Evolutionary conservation across 164 flowering plant species (phyloP).

Genomic region (Saururus chinensis): DNA sequence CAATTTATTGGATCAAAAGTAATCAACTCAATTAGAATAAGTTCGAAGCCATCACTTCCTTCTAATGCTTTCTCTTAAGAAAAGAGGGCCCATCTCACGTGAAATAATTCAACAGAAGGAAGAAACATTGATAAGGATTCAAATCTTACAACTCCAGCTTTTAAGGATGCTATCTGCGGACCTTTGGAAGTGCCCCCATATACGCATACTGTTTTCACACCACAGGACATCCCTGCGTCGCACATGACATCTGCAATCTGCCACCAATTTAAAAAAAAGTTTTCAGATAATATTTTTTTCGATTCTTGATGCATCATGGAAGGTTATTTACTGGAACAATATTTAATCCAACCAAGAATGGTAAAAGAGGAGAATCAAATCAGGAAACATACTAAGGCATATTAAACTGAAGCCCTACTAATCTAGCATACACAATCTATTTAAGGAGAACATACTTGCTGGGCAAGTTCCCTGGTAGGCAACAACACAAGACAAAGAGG

Average conservation of each 20-base stretch:
- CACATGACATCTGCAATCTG: conserved; percentile 79
- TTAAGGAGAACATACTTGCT: conserved; percentile 49
- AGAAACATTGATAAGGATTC: not conserved
- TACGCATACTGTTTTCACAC: conserved; percentile 59
- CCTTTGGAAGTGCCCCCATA: conserved; percentile 95
- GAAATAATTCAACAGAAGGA: not conserved
- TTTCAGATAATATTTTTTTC: not conserved
- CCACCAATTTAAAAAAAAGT: conserved; percentile 6
- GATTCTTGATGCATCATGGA: not conserved
- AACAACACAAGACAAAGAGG: conserved; percentile 85
- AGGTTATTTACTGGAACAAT: not conserved
- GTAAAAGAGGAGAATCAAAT: no score
- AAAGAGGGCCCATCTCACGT: not conserved
- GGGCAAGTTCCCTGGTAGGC: conserved; percentile 98
- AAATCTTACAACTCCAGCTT: conserved; percentile 76
- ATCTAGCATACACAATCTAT: no score
- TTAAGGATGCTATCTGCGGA: conserved; percentile 69
- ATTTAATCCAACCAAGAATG: not conserved
- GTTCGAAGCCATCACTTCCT: no score
- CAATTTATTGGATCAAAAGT: no score
- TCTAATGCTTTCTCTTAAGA: not conserved
- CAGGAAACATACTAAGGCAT: no score
- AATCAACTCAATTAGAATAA: no score
- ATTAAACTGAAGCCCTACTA: no score
- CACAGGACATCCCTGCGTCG: conserved; percentile 78